Conservation (phyloP, 2,329 filamentous ascomycete species). For the Coleophoma eucalyptorum region DNA sequence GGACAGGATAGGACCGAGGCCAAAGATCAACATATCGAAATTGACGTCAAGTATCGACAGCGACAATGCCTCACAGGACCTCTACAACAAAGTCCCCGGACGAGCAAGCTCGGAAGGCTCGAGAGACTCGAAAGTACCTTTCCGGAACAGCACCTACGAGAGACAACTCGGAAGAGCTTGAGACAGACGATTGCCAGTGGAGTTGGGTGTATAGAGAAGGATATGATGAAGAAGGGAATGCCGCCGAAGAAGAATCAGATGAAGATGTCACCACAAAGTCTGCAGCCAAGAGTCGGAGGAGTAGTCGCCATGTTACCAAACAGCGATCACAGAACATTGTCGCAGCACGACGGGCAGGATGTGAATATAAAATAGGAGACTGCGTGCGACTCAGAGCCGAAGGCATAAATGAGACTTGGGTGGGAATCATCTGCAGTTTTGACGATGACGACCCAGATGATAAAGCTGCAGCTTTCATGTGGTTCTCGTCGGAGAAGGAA, state of each 20-base stretch:
- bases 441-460: slow-evolving; percentile 70
- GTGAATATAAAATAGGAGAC: slow-evolving; percentile 79
- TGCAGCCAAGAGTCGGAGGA: slow-evolving; percentile 15
- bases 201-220: slow-evolving; percentile 67
- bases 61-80: not conserved
- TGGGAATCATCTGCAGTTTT: slow-evolving; percentile 84
- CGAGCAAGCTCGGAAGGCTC: slow-evolving; percentile 14
- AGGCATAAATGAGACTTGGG: slow-evolving; percentile 84
- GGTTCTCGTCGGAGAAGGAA: slow-evolving; percentile 92
- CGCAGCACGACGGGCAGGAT: slow-evolving; percentile 77
- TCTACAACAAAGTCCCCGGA: not conserved
- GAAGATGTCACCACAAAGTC: slow-evolving; percentile 1
- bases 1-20: too few relatives aligned
- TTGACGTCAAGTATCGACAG: not conserved
- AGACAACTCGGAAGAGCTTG: slow-evolving; percentile 85
- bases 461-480: slow-evolving; percentile 87
- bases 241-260: slow-evolving; percentile 5
- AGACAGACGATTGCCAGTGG: slow-evolving; percentile 69
- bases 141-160: slow-evolving; percentile 24
- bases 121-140: slow-evolving; percentile 35
- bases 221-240: slow-evolving; percentile 11
- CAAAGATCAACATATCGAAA: too few relatives aligned
- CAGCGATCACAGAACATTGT: slow-evolving; percentile 52
- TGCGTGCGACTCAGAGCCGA: slow-evolving; percentile 84
- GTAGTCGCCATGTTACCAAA: slow-evolving; percentile 22